Percentiles rank a stretch among this genome's conserved stretches.
These are phyloP conservation scores for Phytophthora pseudosyringae DNA, from an alignment of 352 stramenopile genomes.

Conservation along the genomic window DNA sequence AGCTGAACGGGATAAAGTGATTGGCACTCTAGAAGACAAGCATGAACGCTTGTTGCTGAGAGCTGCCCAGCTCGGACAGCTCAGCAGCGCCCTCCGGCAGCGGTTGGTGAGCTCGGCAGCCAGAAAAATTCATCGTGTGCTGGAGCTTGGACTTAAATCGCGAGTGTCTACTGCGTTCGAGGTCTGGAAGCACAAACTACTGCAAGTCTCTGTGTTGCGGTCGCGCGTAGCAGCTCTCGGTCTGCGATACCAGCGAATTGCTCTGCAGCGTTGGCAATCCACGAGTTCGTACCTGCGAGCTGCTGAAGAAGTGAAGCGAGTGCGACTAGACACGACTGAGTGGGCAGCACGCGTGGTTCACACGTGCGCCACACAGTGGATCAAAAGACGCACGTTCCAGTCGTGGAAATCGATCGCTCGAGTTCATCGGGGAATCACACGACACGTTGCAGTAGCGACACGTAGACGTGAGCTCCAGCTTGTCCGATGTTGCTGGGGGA, in stretches of 20 bases:
- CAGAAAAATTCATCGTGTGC: slow-evolving; percentile 11
- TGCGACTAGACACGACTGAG: slow-evolving; percentile 13
- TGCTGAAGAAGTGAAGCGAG: slow-evolving; percentile 3
- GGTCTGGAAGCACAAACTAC: slow-evolving; percentile 20
- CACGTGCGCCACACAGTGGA: slow-evolving; percentile 15
- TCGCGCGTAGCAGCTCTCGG: background rate
- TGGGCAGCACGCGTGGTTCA: slow-evolving; percentile 22
- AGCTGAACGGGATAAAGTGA: slow-evolving; percentile 16
- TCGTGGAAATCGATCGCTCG: slow-evolving; percentile 18
- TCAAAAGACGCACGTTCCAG: slow-evolving; percentile 14
- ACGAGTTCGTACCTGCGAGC: background rate
- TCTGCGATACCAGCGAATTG: slow-evolving; percentile 1
- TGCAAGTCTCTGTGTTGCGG: slow-evolving; percentile 3
- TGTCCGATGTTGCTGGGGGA: slow-evolving; percentile 16
- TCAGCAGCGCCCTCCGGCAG: slow-evolving; percentile 19
- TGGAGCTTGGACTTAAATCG: slow-evolving; percentile 12
- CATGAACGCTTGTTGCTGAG: slow-evolving; percentile 25
- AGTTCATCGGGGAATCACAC: slow-evolving; percentile 5
- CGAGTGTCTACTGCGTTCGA: slow-evolving; percentile 4
- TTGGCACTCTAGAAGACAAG: slow-evolving; percentile 22
- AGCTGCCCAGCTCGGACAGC: slow-evolving; percentile 22
- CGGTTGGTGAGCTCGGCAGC: slow-evolving; percentile 1
- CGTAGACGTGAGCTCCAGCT: slow-evolving; percentile 12
- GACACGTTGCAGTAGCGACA: background rate
- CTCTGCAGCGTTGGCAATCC: slow-evolving; percentile 10